Base-by-base conservation (phyloP, 2,329 filamentous ascomycete species). In the Metarhizium humberi region DNA sequence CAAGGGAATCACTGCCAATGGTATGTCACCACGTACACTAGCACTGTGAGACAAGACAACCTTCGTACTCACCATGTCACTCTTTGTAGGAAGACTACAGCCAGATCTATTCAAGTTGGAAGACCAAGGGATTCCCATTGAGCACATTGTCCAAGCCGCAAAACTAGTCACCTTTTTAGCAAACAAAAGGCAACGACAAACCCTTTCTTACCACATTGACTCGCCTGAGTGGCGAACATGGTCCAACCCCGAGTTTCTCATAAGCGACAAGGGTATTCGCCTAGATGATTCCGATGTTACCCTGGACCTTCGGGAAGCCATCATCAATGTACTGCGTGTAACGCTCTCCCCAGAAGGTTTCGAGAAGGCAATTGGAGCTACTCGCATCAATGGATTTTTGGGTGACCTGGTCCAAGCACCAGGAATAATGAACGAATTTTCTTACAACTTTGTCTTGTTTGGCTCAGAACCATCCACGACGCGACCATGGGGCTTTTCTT, bases 371-470 rank as follows among this genome's bases (percentile, higher is more conserved):
- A 55, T 85, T 2, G 76, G 73, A 0, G 86, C 86, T 0, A 90
- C 88, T 85, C 81, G 82, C 56, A 82, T 88, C 65, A 90, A 91
- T 68, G 82, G 85, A 55, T 90, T 90, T 69, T 77, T 91, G 0
- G 87, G 87, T 48, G 78, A 87, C 57, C 75, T 90, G 0, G 82
- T 88, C 51, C 64, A 80, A 38, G 76, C 81, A 0, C 77, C 80
- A 0, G 67, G 71, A 6, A 79, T 91, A 53, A 82, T 88, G 78
- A 90, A 90, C 70, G 81, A 89, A 66, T 82, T 79, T 70, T 88
- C 84, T 1, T 91, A 91, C 76, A 90, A 90, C 69, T 86, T 90
- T 57, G 80, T 82, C 40, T 71, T 90, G 2, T 90, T 90, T 64
- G 86, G 86, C 18, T 25, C 25, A 25, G 50, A 69, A 10, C 85